Percentiles rank a stretch among this genome's conserved stretches.
Conservation (phyloP, 257 asterid species). For the Nicotiana knightiana region DNA sequence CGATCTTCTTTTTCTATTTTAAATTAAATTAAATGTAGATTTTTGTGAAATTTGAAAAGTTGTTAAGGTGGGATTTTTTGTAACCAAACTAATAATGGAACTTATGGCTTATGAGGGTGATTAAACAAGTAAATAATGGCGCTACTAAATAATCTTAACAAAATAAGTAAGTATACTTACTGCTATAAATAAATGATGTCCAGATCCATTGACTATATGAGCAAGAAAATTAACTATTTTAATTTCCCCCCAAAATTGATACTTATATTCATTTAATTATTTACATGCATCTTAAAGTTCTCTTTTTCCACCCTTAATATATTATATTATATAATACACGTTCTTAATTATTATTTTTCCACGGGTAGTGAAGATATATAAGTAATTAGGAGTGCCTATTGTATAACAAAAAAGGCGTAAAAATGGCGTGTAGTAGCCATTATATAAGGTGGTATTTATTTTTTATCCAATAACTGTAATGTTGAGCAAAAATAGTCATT, state of each 20-base stretch:
- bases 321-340: not conserved
- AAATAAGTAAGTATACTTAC: not conserved
- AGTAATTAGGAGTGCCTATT: not conserved
- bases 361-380: not conserved
- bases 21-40: not conserved
- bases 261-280: not conserved
- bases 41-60: not conserved
- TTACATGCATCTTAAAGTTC: not conserved
- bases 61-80: not conserved
- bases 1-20: too few relatives aligned
- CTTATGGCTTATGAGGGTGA: slow-evolving; percentile 1
- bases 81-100: slow-evolving; percentile 5
- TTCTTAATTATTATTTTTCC: not conserved
- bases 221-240: not conserved
- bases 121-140: not conserved
- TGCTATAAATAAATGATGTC: not conserved
- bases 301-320: not conserved
- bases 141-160: not conserved
- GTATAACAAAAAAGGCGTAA: not conserved
- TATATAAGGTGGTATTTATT: too few relatives aligned
- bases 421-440: too few relatives aligned
- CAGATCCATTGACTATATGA: not conserved
- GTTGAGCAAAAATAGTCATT: too few relatives aligned
- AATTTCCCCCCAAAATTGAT: not conserved
- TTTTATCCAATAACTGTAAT: too few relatives aligned